Evolutionary conservation across 2,329 filamentous ascomycete species (phyloP), one percentile per base, ranked within the genome.

Genomic region (Arthrinium puccinioides): DNA sequence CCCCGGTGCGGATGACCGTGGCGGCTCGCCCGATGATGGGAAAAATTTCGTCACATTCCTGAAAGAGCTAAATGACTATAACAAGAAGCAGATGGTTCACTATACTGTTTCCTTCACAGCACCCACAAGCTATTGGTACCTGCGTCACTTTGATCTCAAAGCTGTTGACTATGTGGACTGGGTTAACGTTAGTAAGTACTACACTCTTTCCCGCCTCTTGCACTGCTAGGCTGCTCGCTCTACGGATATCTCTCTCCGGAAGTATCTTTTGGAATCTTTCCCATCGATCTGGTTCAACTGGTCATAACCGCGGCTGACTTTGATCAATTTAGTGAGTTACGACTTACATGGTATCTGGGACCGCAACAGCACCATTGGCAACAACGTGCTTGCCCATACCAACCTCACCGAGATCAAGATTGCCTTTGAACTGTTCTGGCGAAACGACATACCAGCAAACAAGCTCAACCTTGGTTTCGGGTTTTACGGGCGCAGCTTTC

Each of bases 351-450:
- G 66, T 1, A 35, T 51, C 1, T 67, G 59, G 61, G 63, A 67
- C 38, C 13, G 36, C 2, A 23, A 45, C 0, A 53, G 53, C 42
- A 59, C 32, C 2, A 57, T 53, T 11, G 61, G 61, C 0, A 21
- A 44, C 5, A 44, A 51, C 9, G 51, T 66, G 9, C 47, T 55
- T 9, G 47, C 50, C 0, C 66, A 71, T 38, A 66, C 67, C 1
- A 68, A 71, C 43, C 38, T 70, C 1, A 66, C 64, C 5, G 64
- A 70, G 44, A 69, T 70, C n/a, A 50, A 63, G 6, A 23, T 44
- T 1, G 53, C 54, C 0, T 33, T 68, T 0, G 59, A 69, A 5
- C 58, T 72, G 1, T 48, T 74, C 5, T 72, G 69, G 65, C 53
- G 63, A 5, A 61, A 56, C 24, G 48, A 60, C 15, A 49, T 74